phyloP scores from a whole-genome alignment of 441 rosid species.

The Biscutella auriculata region DNA sequence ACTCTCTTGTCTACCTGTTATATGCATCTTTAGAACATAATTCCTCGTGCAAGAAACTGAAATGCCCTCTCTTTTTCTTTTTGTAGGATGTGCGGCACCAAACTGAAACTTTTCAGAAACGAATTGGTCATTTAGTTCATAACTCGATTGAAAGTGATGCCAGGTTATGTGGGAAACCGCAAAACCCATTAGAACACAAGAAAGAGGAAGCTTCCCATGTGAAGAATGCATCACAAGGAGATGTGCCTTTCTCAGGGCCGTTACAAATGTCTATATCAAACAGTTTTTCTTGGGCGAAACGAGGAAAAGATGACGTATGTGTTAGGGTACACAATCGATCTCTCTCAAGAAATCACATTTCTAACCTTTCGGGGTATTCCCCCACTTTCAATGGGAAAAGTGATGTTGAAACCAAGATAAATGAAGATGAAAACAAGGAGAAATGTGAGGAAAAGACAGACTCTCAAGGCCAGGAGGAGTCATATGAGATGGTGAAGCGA shows the following conservation, averaged over 20 bases:
- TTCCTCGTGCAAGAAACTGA: conserved; percentile 5
- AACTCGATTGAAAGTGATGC: conserved; percentile 31
- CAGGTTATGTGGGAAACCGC: conserved; percentile 31
- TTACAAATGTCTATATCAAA: conserved; percentile 70
- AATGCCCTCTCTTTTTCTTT: not conserved
- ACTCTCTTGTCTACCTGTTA: not conserved
- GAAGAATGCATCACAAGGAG: conserved; percentile 75
- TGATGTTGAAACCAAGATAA: conserved; percentile 32
- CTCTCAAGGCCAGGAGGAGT: conserved; percentile 41
- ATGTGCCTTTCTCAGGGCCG: conserved; percentile 77
- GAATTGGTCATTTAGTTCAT: conserved; percentile 23
- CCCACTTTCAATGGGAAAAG: conserved; percentile 27
- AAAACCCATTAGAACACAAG: conserved; percentile 32
- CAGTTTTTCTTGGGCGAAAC: conserved; percentile 90
- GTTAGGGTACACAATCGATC: conserved; percentile 46
- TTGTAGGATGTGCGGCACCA: conserved; percentile 30
- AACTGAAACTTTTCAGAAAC: conserved; percentile 25
- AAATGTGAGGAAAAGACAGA: conserved; percentile 25
- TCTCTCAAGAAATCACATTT: conserved; percentile 46
- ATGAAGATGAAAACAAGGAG: conserved; percentile 24
- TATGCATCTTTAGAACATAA: not conserved
- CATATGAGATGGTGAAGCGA: conserved; percentile 44
- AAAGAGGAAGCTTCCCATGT: conserved; percentile 49
- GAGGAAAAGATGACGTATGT: conserved; percentile 44
- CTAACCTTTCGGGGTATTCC: conserved; percentile 34